Evolutionary conservation across 2,329 filamentous ascomycete genomes (phyloP).

Genomic region (Graphilbum ipis-grandicollis): DNA sequence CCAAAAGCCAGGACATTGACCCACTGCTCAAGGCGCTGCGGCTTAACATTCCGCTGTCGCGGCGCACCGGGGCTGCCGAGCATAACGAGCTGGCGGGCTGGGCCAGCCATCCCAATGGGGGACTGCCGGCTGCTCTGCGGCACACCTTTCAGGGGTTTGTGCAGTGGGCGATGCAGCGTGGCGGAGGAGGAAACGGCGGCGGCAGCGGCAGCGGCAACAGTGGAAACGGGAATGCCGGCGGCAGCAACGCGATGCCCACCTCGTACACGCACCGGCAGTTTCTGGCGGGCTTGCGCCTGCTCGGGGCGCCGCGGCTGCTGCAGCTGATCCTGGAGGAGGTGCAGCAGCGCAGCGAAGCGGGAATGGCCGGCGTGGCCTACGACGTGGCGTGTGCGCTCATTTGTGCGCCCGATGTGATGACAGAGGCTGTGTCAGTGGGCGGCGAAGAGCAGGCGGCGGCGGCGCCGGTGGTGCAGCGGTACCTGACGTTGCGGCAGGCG

Average conservation of each 20-base stretch:
- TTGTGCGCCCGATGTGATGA: constrained; percentile 42
- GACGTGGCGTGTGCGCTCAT: constrained; percentile 54
- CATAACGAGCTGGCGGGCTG: constrained; percentile 53
- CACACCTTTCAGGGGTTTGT: constrained; percentile 45
- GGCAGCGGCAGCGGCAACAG: no score
- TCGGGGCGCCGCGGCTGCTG: constrained; percentile 45
- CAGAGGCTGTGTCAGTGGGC: background rate
- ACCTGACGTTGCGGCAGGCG: constrained; percentile 40
- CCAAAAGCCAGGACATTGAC: constrained; percentile 51
- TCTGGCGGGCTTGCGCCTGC: constrained; percentile 38
- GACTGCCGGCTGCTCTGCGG: constrained; percentile 38
- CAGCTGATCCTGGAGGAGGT: constrained; percentile 50
- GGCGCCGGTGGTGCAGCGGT: constrained; percentile 22
- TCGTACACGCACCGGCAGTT: constrained; percentile 59
- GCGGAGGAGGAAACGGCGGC: no score
- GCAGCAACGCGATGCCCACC: constrained; percentile 37
- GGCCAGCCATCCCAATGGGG: constrained; percentile 35
- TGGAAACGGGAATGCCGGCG: no score
- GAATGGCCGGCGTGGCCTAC: constrained; percentile 28
- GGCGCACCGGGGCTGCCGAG: constrained; percentile 44
- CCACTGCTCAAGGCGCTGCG: constrained; percentile 50
- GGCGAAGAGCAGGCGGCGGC: constrained; percentile 15
- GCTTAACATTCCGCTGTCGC: constrained; percentile 36
- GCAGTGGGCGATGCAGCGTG: constrained; percentile 45
- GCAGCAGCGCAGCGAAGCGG: constrained; percentile 31